These are phyloP conservation scores for Trichoderma asperellum DNA, from an alignment of 2,329 filamentous ascomycete species.

Conservation along the genomic window DNA sequence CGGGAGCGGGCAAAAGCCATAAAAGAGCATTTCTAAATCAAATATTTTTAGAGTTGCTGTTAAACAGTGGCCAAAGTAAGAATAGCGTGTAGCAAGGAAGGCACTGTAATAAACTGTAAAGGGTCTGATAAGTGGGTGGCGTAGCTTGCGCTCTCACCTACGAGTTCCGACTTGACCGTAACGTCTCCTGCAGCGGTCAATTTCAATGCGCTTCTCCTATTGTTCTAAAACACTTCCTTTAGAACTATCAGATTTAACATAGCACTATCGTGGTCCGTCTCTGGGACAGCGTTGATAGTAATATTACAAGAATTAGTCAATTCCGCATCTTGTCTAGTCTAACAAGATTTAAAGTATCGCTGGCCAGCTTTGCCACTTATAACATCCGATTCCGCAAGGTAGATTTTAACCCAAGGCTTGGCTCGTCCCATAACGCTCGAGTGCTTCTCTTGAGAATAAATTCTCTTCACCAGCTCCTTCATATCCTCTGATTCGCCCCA, in stretches of 20 bases:
- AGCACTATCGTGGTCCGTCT: neutral
- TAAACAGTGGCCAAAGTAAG: too few species aligned
- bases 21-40: too few species aligned
- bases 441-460: neutral
- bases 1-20: too few species aligned
- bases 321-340: neutral
- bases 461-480: neutral
- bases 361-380: constrained; percentile 5
- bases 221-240: neutral
- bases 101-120: too few species aligned
- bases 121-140: neutral
- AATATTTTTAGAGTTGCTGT: too few species aligned
- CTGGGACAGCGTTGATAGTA: neutral
- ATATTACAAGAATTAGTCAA: neutral
- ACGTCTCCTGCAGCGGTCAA: neutral
- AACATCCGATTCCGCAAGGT: neutral
- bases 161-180: too few species aligned
- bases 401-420: constrained; percentile 7
- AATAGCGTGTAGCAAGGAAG: too few species aligned
- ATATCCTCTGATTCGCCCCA: constrained; percentile 1
- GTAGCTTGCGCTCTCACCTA: neutral
- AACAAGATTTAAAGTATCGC: neutral
- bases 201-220: neutral
- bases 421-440: neutral
- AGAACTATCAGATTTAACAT: neutral